A percentile compares a stretch with the other conserved stretches of the same genome.
These are phyloP conservation scores for Monotropa hypopitys DNA, from an alignment of 179 eudicot genomes.

Conservation along the genomic window DNA sequence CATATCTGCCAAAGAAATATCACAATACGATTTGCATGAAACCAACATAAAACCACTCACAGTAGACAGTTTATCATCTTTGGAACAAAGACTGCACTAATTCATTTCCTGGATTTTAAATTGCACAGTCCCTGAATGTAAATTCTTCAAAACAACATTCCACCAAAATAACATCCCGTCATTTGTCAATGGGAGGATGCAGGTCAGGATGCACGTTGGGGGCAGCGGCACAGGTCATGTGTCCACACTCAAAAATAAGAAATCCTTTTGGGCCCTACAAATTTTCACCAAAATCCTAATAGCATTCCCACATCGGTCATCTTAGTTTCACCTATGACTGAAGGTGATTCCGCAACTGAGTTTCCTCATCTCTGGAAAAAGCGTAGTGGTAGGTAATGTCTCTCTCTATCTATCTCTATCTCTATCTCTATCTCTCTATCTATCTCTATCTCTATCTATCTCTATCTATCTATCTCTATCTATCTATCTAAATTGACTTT, in stretches of 20 bases:
- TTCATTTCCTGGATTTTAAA: background rate
- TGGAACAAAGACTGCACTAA: background rate
- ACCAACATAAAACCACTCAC: background rate
- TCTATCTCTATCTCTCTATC: too few species aligned
- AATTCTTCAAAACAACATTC: background rate
- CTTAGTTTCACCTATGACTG: background rate
- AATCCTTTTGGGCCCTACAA: background rate
- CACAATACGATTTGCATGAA: slow-evolving; percentile 5
- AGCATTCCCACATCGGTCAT: background rate
- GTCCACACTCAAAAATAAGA: background rate
- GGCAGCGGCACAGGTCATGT: background rate
- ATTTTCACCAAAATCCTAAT: background rate
- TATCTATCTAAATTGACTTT: too few species aligned
- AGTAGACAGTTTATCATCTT: background rate
- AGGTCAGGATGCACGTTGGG: background rate
- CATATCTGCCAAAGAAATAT: slow-evolving; percentile 63
- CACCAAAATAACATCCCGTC: background rate
- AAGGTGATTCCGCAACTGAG: background rate
- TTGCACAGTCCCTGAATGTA: background rate
- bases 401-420: too few species aligned
- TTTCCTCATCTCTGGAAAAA: background rate
- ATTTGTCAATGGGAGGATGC: background rate
- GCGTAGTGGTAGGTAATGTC: background rate
- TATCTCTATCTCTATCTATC: too few species aligned
- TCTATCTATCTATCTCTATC: too few species aligned